phyloP scores from a whole-genome alignment of 331 rosid species.

The Spiraea crenata region DNA sequence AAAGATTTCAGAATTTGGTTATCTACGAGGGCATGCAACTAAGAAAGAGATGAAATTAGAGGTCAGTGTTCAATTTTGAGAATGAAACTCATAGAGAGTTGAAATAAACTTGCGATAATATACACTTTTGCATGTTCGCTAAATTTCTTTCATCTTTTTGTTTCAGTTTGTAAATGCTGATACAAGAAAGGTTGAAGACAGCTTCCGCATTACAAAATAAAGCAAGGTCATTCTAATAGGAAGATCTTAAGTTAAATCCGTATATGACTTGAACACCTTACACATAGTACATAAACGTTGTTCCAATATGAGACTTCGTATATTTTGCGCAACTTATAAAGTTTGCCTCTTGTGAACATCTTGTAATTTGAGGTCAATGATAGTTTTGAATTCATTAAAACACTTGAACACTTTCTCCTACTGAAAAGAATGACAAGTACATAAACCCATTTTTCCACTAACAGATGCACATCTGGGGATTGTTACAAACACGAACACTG shows the following conservation, averaged over 20 bases:
- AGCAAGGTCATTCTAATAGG: conserved; percentile 11
- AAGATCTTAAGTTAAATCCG: neutral
- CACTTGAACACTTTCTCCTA: no score
- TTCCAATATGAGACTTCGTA: no score
- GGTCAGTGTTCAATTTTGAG: conserved; percentile 41
- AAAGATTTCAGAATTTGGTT: conserved; percentile 64
- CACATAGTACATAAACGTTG: no score
- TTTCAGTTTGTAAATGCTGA: conserved; percentile 60
- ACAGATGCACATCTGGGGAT: no score
- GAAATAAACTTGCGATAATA: neutral
- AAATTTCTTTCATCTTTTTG: neutral
- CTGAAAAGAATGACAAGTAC: no score
- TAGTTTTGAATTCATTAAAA: no score
- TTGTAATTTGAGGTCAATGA: no score
- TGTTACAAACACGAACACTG: no score
- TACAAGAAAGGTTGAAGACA: conserved; percentile 48
- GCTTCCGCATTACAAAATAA: conserved; percentile 50
- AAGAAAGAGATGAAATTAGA: conserved; percentile 45
- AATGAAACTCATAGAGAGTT: no score
- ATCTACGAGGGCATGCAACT: conserved; percentile 64
- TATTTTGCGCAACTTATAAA: no score
- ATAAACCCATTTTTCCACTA: no score
- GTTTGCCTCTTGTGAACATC: no score
- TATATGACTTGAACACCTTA: neutral
- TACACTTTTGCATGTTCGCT: neutral